Evolutionary conservation across 75 land plant genomes (phyloP).

Genomic region (Ceratopteris richardii): DNA sequence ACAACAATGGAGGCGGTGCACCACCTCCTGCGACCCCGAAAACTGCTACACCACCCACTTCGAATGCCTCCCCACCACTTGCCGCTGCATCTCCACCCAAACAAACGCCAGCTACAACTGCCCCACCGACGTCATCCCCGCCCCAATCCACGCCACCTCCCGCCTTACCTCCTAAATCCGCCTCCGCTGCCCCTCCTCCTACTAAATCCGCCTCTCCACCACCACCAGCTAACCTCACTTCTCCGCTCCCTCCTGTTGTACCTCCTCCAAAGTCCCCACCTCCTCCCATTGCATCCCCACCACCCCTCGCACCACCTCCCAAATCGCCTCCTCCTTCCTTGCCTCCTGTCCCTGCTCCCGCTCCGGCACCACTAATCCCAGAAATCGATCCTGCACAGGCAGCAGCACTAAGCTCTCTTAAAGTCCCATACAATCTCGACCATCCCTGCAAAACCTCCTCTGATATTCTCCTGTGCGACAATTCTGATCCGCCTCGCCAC

Average conservation of each 20-base stretch:
- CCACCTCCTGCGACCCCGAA: too few relatives aligned
- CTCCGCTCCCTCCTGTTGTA: neutral
- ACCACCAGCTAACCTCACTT: neutral
- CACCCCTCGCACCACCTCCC: neutral
- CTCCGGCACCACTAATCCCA: neutral
- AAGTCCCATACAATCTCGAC: constrained; percentile 19
- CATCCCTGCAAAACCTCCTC: constrained; percentile 41
- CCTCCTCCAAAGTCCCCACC: neutral
- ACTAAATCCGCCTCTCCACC: neutral
- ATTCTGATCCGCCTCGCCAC: constrained; percentile 26
- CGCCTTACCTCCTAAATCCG: too few relatives aligned
- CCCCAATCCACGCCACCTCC: too few relatives aligned
- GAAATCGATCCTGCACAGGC: constrained; percentile 48
- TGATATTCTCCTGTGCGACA: constrained; percentile 33
- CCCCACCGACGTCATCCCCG: too few relatives aligned
- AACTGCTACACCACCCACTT: too few relatives aligned
- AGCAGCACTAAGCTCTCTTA: constrained; percentile 42
- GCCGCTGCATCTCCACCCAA: too few relatives aligned
- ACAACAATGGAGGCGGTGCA: too few relatives aligned
- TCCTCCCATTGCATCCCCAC: too few relatives aligned
- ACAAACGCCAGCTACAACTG: too few relatives aligned
- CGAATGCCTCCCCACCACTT: too few relatives aligned
- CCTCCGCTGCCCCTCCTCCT: constrained; percentile 1
- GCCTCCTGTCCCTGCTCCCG: neutral
- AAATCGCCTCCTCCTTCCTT: neutral